Base-by-base conservation (phyloP, 306 rosid species). In the Astragalus membranaceus region DNA sequence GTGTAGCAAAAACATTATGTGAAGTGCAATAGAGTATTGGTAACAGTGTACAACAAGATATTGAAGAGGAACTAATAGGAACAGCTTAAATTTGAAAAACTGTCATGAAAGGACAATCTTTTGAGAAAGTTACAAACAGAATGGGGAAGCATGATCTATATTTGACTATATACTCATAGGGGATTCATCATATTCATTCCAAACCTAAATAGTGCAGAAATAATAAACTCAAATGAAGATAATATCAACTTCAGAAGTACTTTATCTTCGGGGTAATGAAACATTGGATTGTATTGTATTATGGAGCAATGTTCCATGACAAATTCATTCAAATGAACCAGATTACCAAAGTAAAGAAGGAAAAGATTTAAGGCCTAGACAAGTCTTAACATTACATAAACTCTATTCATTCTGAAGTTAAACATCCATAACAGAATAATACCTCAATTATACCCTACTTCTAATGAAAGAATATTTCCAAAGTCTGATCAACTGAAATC, bases 401-500 rank as follows among this genome's bases (percentile, higher is more conserved):
- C 50, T 49, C 60, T 32, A 44, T 12, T 53, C 58, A 81, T 51
- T 67, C 78, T 62, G 26, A 48, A 54, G 62, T 70, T 53, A 52
- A 72, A 66, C 68, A 67, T 76, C 56, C 50, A 32, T 5, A 76
- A 52, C 1, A 61, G 72, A 76, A 33, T 14, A 43, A 56, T 36
- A 30, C 66, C 53, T 72, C 46, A 53, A 29, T 4, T 33, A 66
- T 52, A 39, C 48, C 75, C 75, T 81, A 84, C 44, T 50, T 67
- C 76, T 66, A 73, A 56, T 10, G 83, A 73, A 72, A 67, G 36
- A 76, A 67, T 62, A 35, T 67, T 75, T 67, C 54, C 48, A 49
- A 41, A 69, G 61, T 12, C 9, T 55, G 53, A 52, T 87, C 75
- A 94, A 78, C 65, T 88, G 78, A 87, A 87, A 80, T 91, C 99